Evolutionary conservation across 75 land plant species (phyloP).

Genomic region (Picea sitchensis): DNA sequence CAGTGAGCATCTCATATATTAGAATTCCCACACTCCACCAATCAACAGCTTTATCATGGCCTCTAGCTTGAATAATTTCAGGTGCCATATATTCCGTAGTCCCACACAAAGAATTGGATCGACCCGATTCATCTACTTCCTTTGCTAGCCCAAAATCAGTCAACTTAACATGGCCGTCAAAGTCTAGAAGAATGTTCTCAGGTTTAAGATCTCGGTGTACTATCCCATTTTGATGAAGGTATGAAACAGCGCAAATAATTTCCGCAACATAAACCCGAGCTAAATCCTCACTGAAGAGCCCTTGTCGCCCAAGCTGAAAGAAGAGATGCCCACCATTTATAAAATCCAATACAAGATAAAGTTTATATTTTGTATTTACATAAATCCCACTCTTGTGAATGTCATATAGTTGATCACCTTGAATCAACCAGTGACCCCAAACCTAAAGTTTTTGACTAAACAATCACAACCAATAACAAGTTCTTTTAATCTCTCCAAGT

Average conservation of each 20-base stretch:
- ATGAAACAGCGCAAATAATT: conserved; percentile 35
- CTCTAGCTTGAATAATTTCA: conserved; percentile 36
- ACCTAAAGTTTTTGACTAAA: too few species aligned
- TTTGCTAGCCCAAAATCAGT: conserved; percentile 44
- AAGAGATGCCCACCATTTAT: conserved; percentile 95
- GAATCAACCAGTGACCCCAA: too few species aligned
- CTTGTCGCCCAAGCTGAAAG: conserved; percentile 87
- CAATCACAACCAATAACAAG: too few species aligned
- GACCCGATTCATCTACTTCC: conserved; percentile 29
- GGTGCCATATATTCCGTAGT: conserved; percentile 51
- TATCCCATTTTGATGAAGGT: conserved; percentile 29
- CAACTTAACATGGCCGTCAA: conserved; percentile 10
- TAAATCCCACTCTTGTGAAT: too few species aligned
- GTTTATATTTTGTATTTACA: conserved; percentile 54
- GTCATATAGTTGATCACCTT: too few species aligned
- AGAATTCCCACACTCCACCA: conserved; percentile 54
- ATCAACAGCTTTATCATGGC: conserved; percentile 43
- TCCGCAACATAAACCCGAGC: conserved; percentile 28
- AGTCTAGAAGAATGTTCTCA: conserved; percentile 34
- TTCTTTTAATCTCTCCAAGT: too few species aligned
- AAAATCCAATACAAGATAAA: conserved; percentile 88
- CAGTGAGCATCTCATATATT: conserved; percentile 40
- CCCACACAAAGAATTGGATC: conserved; percentile 39
- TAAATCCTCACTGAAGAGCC: conserved; percentile 45
- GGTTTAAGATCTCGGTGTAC: conserved; percentile 37